Evolutionary conservation across 2,329 filamentous ascomycete species (phyloP), one percentile per base, ranked within the genome.

Genomic region (Geoglossum cookeanum): DNA sequence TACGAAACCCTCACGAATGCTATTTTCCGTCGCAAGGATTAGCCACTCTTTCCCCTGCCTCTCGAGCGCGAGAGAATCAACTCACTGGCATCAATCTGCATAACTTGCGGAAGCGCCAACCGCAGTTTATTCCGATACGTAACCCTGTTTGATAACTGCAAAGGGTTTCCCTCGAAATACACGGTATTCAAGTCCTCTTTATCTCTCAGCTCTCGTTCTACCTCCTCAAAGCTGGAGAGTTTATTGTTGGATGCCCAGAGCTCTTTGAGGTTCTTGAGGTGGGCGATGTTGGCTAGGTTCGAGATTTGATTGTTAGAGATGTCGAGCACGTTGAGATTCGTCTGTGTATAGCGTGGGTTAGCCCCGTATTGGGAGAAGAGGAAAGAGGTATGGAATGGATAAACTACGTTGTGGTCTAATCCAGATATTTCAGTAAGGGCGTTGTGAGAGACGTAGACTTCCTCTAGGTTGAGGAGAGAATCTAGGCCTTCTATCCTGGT

Each of bases 61-160:
- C 15, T 32, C 11, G 8, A 55, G 30, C n/a, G 42, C 7, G 7
- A 33, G 29, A 17, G 48, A 32, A 57, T 3, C 6, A 44, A 87
- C 89, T 81, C 76, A 96, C 91, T 94, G 59, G 92, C 92, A 79
- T 98, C 92, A 68, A 98, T 96, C 74, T 98, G 90, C 67, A 79
- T 79, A 56, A 98, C 74, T 69, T 92, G 85, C 58, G 92, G 92
- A 69, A 98, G 70, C 37, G 89, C 85, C 68, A 98, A 71, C 59
- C 84, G 78, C 48, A 98, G 81, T 72, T 98, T 98, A 72, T 96
- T 97, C 65, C 92, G 77, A 70, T 98, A 98, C 60, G 96, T 71
- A 0, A 87, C 86, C n/a, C 86, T 85, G 3, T 79, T 80, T 57
- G 77, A 78, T 60, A 81, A 75, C 72, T 98, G 92, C 63, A 98